These are phyloP conservation scores for Cryptococcus sp. DNA, from an alignment of 1,284 basidiomycete genomes.

Conservation along the genomic window DNA sequence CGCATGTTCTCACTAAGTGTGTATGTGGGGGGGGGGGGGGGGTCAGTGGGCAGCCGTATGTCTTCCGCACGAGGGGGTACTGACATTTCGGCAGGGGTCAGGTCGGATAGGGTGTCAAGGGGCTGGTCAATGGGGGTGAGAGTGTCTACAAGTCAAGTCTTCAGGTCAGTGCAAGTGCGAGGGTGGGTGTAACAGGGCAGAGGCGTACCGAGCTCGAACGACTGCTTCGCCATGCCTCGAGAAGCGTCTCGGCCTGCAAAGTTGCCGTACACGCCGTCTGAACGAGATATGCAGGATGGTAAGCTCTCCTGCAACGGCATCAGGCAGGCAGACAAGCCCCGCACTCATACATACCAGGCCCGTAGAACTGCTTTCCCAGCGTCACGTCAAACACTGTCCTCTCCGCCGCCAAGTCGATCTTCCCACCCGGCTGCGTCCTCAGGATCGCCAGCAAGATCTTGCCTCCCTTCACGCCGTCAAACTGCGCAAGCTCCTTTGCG, in stretches of 20 bases:
- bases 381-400: constrained; percentile 90
- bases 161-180: neutral
- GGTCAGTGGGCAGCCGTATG: too few relatives aligned
- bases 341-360: constrained; percentile 64
- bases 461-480: constrained; percentile 61
- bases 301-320: neutral
- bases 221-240: constrained; percentile 94
- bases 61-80: constrained; percentile 39
- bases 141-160: constrained; percentile 64
- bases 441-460: constrained; percentile 83
- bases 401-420: constrained; percentile 55
- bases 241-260: constrained; percentile 93
- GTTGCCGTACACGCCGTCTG: constrained; percentile 93
- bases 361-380: constrained; percentile 82
- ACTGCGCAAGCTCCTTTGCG: constrained; percentile 65
- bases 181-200: neutral
- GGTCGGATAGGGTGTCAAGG: constrained; percentile 74
- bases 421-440: constrained; percentile 50
- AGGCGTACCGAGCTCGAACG: constrained; percentile 74
- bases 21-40: too few relatives aligned
- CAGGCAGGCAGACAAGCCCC: neutral
- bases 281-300: constrained; percentile 1
- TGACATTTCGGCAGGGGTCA: constrained; percentile 77
- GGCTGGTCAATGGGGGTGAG: constrained; percentile 81
- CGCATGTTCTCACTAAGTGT: constrained; percentile 90